phyloP scores from a whole-genome alignment of 805 yeast species.

The Lachancea waltii region DNA sequence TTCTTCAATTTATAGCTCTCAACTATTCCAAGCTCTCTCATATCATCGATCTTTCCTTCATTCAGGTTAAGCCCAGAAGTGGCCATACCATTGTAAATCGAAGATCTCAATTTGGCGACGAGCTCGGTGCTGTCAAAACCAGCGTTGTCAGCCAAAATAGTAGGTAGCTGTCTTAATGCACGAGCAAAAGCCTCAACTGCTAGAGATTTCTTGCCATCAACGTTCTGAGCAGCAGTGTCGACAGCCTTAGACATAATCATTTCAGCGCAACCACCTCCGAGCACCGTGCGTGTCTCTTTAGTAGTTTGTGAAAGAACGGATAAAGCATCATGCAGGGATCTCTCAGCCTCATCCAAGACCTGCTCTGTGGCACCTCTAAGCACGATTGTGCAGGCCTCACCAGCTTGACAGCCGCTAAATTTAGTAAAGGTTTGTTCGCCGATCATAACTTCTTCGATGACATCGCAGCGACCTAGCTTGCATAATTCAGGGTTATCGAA shows the following conservation, averaged over 20 bases:
- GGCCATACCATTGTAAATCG: slow-evolving; percentile 81
- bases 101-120: slow-evolving; percentile 79
- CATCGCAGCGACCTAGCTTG: slow-evolving; percentile 79
- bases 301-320: slow-evolving; percentile 95
- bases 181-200: slow-evolving; percentile 94
- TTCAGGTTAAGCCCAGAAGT: slow-evolving; percentile 89
- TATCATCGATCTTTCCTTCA: slow-evolving; percentile 80
- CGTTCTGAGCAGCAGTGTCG: slow-evolving; percentile 84
- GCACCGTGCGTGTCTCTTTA: slow-evolving; percentile 80
- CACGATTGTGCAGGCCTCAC: slow-evolving; percentile 94
- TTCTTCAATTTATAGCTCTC: slow-evolving; percentile 88
- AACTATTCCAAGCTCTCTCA: slow-evolving; percentile 88
- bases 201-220: slow-evolving; percentile 84
- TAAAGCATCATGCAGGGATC: slow-evolving; percentile 94
- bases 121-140: slow-evolving; percentile 92
- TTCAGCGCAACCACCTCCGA: slow-evolving; percentile 94
- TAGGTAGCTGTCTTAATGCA: slow-evolving; percentile 91
- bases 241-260: slow-evolving; percentile 98
- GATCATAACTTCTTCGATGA: slow-evolving; percentile 84
- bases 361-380: slow-evolving; percentile 97
- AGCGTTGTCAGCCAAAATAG: slow-evolving; percentile 93
- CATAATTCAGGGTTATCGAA: slow-evolving; percentile 88
- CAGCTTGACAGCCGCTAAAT: slow-evolving; percentile 92
- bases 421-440: slow-evolving; percentile 89
- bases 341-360: slow-evolving; percentile 91